Evolutionary conservation across 768 basidiomycete genomes (phyloP), one percentile per base, ranked within the genome.

Genomic region (Panus rudis): DNA sequence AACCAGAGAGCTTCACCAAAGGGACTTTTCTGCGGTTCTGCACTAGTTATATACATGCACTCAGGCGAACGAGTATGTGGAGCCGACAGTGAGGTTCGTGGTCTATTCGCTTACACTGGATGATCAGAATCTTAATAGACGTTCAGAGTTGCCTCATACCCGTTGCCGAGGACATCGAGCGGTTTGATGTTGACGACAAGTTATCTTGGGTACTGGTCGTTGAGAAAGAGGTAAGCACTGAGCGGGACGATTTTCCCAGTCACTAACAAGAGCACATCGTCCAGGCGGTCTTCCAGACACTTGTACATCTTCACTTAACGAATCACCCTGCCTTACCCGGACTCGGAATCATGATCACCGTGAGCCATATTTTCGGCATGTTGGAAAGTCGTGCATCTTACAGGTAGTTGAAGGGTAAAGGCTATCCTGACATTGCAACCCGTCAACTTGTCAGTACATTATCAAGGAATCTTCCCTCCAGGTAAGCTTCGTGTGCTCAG

Each of bases 371-470:
- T 38, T 16, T 35, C 33, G n/a, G n/a, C n/a, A n/a, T 30, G 10
- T n/a, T n/a, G 28, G 16, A 24, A 10, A 23, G 20, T 26, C 8
- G n/a, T 17, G 26, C 30, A 24, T 16, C 14, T 12, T 20, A 58
- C 24, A 24, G 35, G 2, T 31, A 16, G 12, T 39, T 19, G 8
- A 52, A 96, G 92, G 96, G 96, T 0, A 98, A 96, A 60, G 96
- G 96, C 3, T 98, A 94, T 63, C 96, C 96, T 0, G 96, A 99
- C 57, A 63, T 96, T 4, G 84, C 92, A 3, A 94, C 96, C 1
- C 75, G 92, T 6, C 81, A 93, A 50, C 71, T 98, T 6, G 76
- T 93, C 34, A 79, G 79, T 45, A 77, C 73, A 0, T 68, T 98
- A 3, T 73, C 84, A 1, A 72, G 80, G 28, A 73, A 75, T 25